Percentiles rank a stretch among this genome's conserved stretches.
These are phyloP conservation scores for Trichophyton simii DNA, from an alignment of 2,329 filamentous ascomycete species.

Conservation along the genomic window DNA sequence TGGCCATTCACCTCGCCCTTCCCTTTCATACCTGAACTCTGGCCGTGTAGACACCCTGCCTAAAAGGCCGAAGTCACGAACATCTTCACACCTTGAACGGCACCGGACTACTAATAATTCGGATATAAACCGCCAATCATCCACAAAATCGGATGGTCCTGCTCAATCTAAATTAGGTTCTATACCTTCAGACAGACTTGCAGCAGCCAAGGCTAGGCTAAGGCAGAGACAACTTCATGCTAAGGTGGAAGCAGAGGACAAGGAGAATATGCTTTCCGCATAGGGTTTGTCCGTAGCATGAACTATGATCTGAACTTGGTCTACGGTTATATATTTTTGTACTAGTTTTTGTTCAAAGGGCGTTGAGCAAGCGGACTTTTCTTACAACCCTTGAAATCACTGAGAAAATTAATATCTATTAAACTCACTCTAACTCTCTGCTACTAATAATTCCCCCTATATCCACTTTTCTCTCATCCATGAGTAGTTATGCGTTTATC, in stretches of 20 bases:
- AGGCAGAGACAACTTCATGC: slow-evolving; percentile 20
- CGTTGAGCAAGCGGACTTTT: background rate
- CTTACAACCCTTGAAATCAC: background rate
- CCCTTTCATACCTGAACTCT: slow-evolving; percentile 17
- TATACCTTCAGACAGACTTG: slow-evolving; percentile 23
- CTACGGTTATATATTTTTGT: background rate
- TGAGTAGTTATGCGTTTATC: background rate
- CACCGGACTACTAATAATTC: background rate
- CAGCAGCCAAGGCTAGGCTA: slow-evolving; percentile 26
- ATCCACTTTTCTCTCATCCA: background rate
- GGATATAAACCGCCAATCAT: slow-evolving; percentile 9
- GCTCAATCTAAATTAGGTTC: slow-evolving; percentile 13
- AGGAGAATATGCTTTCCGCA: slow-evolving; percentile 21
- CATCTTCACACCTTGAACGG: background rate
- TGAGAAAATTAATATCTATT: background rate
- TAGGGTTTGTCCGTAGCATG: background rate
- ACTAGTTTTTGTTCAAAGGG: background rate
- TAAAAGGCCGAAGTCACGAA: background rate
- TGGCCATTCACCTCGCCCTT: slow-evolving; percentile 15
- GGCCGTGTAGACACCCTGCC: background rate
- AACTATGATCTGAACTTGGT: background rate
- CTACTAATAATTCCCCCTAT: too few relatives aligned
- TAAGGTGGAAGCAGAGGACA: slow-evolving; percentile 17
- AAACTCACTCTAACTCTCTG: background rate
- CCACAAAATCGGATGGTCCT: slow-evolving; percentile 3